Evolutionary conservation across 202 grass and related monocot species (phyloP).

Genomic region (Panicum hallii): DNA sequence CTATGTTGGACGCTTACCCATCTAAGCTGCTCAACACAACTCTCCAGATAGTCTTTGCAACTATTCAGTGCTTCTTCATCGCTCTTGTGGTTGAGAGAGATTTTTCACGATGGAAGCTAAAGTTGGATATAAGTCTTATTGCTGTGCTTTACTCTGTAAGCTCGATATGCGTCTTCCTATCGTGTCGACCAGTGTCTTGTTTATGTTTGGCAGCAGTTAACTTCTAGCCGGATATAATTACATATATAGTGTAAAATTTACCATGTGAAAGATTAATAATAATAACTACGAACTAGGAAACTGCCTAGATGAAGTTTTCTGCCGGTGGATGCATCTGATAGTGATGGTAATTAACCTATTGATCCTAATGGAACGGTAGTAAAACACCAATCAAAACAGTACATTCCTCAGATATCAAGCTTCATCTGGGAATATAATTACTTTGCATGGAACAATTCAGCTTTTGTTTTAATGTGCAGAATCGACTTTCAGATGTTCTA

Average conservation of each 20-base stretch:
- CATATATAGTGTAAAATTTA: not conserved
- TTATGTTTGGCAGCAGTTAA: too few species aligned
- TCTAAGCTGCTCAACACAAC: conserved; percentile 61
- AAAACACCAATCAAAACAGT: not conserved
- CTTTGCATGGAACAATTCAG: not conserved
- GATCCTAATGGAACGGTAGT: not conserved
- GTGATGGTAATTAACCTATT: not conserved
- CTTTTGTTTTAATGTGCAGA: not conserved
- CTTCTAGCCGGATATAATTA: too few species aligned
- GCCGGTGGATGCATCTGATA: not conserved
- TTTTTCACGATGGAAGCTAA: conserved; percentile 62
- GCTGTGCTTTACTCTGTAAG: conserved; percentile 56
- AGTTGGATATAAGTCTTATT: conserved; percentile 34
- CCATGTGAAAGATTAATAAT: not conserved
- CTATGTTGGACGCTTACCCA: conserved; percentile 51
- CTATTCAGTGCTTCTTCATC: conserved; percentile 54
- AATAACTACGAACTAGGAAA: not conserved
- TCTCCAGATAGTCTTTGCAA: conserved; percentile 54
- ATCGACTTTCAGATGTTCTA: not conserved
- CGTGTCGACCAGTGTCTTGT: not conserved
- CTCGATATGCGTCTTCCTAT: not conserved
- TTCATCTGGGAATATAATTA: too few species aligned
- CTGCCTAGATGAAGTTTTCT: not conserved
- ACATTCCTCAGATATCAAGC: too few species aligned
- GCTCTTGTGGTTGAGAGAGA: conserved; percentile 51